Conservation (phyloP, 108 stramenopile species). For the Cyclostephanos invisitatus region DNA sequence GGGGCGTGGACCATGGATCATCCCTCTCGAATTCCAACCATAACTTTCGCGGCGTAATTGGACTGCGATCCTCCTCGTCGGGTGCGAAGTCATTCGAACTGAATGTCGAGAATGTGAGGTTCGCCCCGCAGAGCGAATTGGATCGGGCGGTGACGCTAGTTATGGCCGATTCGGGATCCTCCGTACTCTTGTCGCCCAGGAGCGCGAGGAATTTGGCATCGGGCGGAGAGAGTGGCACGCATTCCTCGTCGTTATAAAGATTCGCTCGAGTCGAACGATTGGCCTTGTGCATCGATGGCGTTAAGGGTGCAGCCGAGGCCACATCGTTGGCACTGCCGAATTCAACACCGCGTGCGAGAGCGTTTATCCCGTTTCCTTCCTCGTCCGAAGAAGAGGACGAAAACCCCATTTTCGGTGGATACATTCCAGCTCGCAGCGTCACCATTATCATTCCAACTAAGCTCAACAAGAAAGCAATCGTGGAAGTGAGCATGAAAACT, state of each 20-base stretch:
- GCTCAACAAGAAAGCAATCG: background rate
- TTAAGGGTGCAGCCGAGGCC: background rate
- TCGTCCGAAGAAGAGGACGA: background rate
- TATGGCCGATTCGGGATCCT: too few species aligned
- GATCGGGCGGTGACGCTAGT: background rate
- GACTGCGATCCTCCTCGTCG: background rate
- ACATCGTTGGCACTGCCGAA: too few species aligned
- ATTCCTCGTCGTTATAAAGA: constrained; percentile 1
- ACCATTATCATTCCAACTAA: constrained; percentile 8
- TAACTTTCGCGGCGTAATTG: background rate
- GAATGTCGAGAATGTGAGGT: background rate
- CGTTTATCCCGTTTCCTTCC: background rate
- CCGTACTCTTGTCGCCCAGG: too few species aligned
- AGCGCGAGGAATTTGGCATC: background rate
- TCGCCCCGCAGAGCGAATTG: background rate
- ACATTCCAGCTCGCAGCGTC: constrained; percentile 4
- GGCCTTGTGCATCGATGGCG: constrained; percentile 5
- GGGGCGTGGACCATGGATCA: too few species aligned
- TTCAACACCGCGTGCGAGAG: too few species aligned
- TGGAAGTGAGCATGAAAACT: background rate
- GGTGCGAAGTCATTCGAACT: background rate
- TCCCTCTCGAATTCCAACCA: too few species aligned
- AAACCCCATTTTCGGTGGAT: background rate
- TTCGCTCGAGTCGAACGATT: background rate
- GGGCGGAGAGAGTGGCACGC: constrained; percentile 8